Evolutionary conservation across 2,329 filamentous ascomycete species (phyloP).

Genomic region (Xylaria sp.): DNA sequence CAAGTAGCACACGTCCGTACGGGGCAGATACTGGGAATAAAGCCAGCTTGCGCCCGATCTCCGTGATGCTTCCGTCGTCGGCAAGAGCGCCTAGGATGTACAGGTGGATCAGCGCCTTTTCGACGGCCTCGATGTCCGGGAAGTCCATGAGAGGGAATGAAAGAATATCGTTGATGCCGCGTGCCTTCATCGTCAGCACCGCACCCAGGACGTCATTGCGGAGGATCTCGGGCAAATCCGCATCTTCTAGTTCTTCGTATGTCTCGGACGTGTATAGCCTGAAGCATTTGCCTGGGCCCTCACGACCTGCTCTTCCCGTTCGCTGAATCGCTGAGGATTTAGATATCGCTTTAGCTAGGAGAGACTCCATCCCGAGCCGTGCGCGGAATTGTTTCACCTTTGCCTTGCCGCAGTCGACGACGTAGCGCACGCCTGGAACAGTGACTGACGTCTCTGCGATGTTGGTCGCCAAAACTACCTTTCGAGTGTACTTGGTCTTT

Average conservation of each 20-base stretch:
- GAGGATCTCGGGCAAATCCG: slow-evolving; percentile 87
- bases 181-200: slow-evolving; percentile 91
- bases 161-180: slow-evolving; percentile 83
- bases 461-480: slow-evolving; percentile 92
- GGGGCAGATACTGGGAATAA: slow-evolving; percentile 84
- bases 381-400: slow-evolving; percentile 94
- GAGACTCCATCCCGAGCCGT: slow-evolving; percentile 85
- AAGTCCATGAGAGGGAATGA: slow-evolving; percentile 86
- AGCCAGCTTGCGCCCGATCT: slow-evolving; percentile 79
- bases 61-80: slow-evolving; percentile 77
- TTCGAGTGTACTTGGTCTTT: slow-evolving; percentile 77
- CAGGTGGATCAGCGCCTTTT: slow-evolving; percentile 84
- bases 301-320: slow-evolving; percentile 90
- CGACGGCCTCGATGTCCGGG: slow-evolving; percentile 79
- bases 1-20: slow-evolving; percentile 83
- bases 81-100: slow-evolving; percentile 80
- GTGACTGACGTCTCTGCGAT: slow-evolving; percentile 99
- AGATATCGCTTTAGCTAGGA: slow-evolving; percentile 90
- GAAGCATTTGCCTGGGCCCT: slow-evolving; percentile 89
- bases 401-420: slow-evolving; percentile 91
- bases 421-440: slow-evolving; percentile 89
- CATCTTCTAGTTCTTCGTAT: slow-evolving; percentile 75
- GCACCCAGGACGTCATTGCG: slow-evolving; percentile 89
- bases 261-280: slow-evolving; percentile 85
- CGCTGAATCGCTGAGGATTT: slow-evolving; percentile 93